Percentiles rank a stretch among this genome's conserved stretches.
Evolutionary conservation across 495 filamentous ascomycete species (phyloP).

Genomic region (Penicillium mononematosum): DNA sequence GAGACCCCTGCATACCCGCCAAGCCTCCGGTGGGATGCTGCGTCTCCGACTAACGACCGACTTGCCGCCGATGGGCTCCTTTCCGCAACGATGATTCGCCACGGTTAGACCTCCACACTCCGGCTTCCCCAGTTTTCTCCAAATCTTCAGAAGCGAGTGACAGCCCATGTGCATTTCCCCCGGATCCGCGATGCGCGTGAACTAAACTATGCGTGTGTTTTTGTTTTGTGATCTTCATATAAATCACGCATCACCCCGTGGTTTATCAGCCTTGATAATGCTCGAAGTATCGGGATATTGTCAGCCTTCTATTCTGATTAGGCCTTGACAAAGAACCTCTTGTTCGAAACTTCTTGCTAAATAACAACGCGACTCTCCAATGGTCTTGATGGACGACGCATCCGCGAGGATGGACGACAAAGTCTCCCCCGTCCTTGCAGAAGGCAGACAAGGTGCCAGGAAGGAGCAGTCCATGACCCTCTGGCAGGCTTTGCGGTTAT

Average conservation of each 20-base stretch:
- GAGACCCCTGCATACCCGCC: slow-evolving; percentile 1
- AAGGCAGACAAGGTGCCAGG: slow-evolving; percentile 17
- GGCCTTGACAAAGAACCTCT: background rate
- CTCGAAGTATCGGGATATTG: background rate
- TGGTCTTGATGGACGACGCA: background rate
- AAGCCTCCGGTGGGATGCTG: slow-evolving; percentile 4
- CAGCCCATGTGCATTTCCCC: slow-evolving; percentile 10
- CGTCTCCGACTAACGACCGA: slow-evolving; percentile 15
- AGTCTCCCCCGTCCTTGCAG: slow-evolving; percentile 1
- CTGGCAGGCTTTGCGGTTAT: slow-evolving; percentile 34
- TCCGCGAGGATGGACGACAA: background rate
- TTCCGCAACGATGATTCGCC: slow-evolving; percentile 7
- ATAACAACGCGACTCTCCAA: background rate
- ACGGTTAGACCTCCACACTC: background rate
- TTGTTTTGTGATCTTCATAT: background rate
- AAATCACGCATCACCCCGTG: background rate
- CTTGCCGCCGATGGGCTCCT: slow-evolving; percentile 5
- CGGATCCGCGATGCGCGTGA: slow-evolving; percentile 10
- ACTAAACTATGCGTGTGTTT: background rate
- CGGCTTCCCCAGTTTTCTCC: slow-evolving; percentile 12
- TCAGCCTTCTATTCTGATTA: background rate
- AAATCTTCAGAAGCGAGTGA: slow-evolving; percentile 9
- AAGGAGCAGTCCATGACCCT: slow-evolving; percentile 31
- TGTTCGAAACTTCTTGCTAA: background rate
- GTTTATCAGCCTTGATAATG: slow-evolving; percentile 2